phyloP scores from a whole-genome alignment of 331 rosid species.

The Pyrus hybrid region DNA sequence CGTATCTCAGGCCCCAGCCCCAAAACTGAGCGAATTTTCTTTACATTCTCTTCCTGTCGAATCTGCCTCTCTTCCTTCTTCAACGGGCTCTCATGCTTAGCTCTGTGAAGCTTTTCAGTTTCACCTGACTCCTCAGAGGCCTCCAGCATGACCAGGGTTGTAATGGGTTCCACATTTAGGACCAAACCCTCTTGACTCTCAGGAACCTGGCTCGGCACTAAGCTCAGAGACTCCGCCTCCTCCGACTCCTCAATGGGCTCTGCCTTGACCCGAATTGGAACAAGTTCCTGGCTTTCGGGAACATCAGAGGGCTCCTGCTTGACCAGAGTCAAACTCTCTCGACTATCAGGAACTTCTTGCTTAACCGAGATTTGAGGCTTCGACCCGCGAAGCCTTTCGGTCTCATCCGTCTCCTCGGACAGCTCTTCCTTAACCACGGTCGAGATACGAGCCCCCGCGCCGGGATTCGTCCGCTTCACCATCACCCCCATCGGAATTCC shows the following conservation, averaged over 20 bases:
- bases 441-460: constrained; percentile 46
- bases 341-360: constrained; percentile 3
- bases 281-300: background rate
- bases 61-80: background rate
- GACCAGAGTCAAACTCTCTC: background rate
- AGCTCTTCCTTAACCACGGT: background rate
- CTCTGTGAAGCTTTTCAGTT: background rate
- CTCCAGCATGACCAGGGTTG: background rate
- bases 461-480: constrained; percentile 38
- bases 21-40: constrained; percentile 5
- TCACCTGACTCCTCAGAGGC: background rate
- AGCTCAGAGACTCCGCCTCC: background rate
- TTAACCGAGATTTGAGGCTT: background rate
- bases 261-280: constrained; percentile 5
- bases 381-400: background rate
- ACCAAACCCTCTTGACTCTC: background rate
- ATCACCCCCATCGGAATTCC: constrained; percentile 20
- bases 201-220: background rate
- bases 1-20: constrained; percentile 8
- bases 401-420: background rate
- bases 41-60: background rate
- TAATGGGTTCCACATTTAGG: background rate
- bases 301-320: background rate
- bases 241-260: background rate
- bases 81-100: background rate